Evolutionary conservation across 352 stramenopile genomes (phyloP), one percentile per base, ranked within the genome.

Genomic region (Phytophthora brassicae): DNA sequence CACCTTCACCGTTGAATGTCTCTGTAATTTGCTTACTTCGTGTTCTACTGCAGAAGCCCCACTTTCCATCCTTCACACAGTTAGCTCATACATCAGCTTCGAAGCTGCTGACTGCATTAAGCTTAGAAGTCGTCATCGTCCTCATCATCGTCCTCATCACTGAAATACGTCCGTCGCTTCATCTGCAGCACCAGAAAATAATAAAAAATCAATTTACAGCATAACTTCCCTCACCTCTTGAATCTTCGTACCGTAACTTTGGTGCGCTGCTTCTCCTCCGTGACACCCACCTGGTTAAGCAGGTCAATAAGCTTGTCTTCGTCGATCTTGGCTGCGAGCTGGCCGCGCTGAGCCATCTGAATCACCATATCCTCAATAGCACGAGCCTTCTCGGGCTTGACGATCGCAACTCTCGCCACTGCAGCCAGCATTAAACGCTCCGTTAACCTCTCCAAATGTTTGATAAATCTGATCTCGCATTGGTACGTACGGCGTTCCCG

Each of bases 371-470:
- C 86, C 68, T 93, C 86, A 42, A 95, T 89, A 20, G 80, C 83
- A 13, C 82, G 81, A 19, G 86, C 82, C 69, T 95, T 95, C 60
- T 95, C 84, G 2, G 86, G 84, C 78, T 95, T 95, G 11, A 95
- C 86, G 51, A 95, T 95, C 38, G 82, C 79, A 84, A 95, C 90
- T 84, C 84, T 84, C 45, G 81, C 85, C 50, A 95, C 86, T 95
- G 22, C 3, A 74, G 36, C 19, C 43, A 47, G 42, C 3, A 19
- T 20, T 53, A 8, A 59, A 16, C 47, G n/a, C 38, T 8, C 6
- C 23, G 23, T 19, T 22, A 42, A 3, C 36, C 16, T 44, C n/a
- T 20, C 26, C 8, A 31, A 31, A 9, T 31, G 26, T 12, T 6
- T 17, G 5, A 19, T n/a, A 20, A 41, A 38, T 11, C 35, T 19